phyloP scores from a whole-genome alignment of 2,329 filamentous ascomycete genomes.

The Microdochium trichocladiopsis region DNA sequence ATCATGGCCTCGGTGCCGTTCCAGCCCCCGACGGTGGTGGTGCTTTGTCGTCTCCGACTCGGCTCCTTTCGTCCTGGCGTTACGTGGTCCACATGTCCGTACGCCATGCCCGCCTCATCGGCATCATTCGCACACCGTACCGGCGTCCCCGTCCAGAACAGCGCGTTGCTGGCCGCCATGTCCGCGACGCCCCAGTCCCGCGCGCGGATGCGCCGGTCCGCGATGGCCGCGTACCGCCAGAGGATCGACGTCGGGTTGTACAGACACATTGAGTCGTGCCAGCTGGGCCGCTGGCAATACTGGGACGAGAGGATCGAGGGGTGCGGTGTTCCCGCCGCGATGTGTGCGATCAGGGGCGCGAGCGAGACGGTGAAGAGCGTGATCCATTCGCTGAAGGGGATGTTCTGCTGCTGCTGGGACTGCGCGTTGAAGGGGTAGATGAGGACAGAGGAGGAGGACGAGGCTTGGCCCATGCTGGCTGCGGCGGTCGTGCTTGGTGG shows the following conservation, averaged over 20 bases:
- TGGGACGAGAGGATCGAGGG: background rate
- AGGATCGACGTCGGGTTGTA: constrained; percentile 28
- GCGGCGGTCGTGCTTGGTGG: background rate
- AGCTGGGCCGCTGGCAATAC: constrained; percentile 9
- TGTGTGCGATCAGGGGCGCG: background rate
- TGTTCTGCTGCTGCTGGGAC: background rate
- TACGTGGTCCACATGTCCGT: background rate
- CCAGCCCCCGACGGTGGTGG: constrained; percentile 15
- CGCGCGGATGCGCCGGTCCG: constrained; percentile 22
- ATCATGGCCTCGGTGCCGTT: constrained; percentile 22
- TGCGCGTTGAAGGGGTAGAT: background rate
- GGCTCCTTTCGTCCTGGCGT: background rate
- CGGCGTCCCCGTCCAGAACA: constrained; percentile 22
- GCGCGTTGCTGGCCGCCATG: constrained; percentile 22
- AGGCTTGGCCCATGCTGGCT: background rate
- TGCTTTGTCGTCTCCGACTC: background rate
- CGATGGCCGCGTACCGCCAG: constrained; percentile 26
- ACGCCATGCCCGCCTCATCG: background rate
- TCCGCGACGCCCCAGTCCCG: constrained; percentile 16
- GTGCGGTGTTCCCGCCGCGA: background rate
- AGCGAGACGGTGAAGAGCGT: background rate
- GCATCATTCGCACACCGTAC: background rate
- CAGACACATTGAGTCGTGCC: constrained; percentile 19
- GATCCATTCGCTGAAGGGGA: background rate
- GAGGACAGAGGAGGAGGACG: background rate